Percentiles rank a stretch among this genome's conserved stretches.
Conservation (phyloP, 1,139 yeast species). For the Candida tunisiensis region DNA sequence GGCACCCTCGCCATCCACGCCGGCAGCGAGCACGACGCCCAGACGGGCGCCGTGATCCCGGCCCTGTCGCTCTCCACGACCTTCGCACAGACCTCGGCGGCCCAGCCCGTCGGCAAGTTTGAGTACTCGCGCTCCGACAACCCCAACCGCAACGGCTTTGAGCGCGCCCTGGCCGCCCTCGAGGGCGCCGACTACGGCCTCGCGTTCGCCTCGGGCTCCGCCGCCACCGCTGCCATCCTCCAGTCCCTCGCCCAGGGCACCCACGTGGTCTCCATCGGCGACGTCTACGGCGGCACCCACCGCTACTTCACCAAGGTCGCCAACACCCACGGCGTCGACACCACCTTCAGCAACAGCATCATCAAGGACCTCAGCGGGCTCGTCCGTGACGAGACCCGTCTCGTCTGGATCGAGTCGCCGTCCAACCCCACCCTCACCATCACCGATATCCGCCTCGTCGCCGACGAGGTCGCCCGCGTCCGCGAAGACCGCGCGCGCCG, state of each 20-base stretch:
- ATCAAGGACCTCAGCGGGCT: conserved; percentile 38
- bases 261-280: conserved; percentile 70
- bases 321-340: conserved; percentile 57
- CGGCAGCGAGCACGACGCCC: conserved; percentile 57
- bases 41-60: conserved; percentile 78
- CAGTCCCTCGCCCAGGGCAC: conserved; percentile 60
- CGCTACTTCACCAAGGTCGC: conserved; percentile 84
- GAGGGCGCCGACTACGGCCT: conserved; percentile 66
- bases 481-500: conserved; percentile 26
- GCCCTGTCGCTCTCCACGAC: conserved; percentile 79
- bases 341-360: conserved; percentile 52
- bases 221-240: conserved; percentile 64
- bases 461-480: conserved; percentile 31
- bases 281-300: conserved; percentile 89
- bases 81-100: conserved; percentile 65
- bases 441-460: conserved; percentile 52
- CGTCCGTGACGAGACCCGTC: conserved; percentile 41
- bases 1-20: conserved; percentile 78
- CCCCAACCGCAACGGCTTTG: conserved; percentile 78
- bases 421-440: conserved; percentile 73
- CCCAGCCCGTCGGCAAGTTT: conserved; percentile 60
- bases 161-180: conserved; percentile 62
- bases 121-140: conserved; percentile 82
- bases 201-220: conserved; percentile 77
- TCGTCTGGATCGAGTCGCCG: conserved; percentile 86